Evolutionary conservation across 352 stramenopile species (phyloP).

Genomic region (Phytophthora macrochlamydospora): DNA sequence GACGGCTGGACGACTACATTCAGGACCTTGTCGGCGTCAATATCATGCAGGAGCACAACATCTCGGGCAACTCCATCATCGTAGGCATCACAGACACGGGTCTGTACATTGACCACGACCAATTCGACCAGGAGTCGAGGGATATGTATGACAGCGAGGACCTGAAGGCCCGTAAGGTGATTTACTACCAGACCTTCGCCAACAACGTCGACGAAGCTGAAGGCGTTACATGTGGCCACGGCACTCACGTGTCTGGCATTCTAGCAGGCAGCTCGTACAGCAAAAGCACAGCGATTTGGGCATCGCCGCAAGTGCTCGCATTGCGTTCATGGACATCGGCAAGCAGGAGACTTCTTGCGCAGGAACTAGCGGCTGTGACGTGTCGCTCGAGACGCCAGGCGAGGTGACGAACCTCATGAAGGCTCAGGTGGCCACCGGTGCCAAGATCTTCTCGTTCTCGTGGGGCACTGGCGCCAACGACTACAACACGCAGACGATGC

Average conservation of each 20-base stretch:
- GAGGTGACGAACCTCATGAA: conserved; percentile 60
- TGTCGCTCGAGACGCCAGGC: conserved; percentile 50
- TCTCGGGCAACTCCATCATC: conserved; percentile 65
- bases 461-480: conserved; percentile 69
- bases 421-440: conserved; percentile 56
- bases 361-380: conserved; percentile 41
- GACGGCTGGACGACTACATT: conserved; percentile 58
- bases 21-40: conserved; percentile 62
- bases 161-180: conserved; percentile 70
- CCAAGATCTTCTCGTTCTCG: conserved; percentile 74
- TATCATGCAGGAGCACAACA: conserved; percentile 63
- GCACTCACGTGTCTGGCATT: conserved; percentile 89
- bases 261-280: conserved; percentile 68
- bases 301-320: conserved; percentile 77
- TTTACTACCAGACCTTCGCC: conserved; percentile 84
- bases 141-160: conserved; percentile 66
- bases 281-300: conserved; percentile 49
- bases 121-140: conserved; percentile 67
- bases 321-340: conserved; percentile 91
- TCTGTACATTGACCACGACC: conserved; percentile 80
- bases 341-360: conserved; percentile 49
- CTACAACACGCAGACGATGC: conserved; percentile 61
- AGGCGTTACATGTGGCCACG: conserved; percentile 75
- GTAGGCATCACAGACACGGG: conserved; percentile 80
- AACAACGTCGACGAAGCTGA: conserved; percentile 73